These are phyloP conservation scores for Irpex lacteus DNA, from an alignment of 1,284 basidiomycete genomes.

Conservation along the genomic window DNA sequence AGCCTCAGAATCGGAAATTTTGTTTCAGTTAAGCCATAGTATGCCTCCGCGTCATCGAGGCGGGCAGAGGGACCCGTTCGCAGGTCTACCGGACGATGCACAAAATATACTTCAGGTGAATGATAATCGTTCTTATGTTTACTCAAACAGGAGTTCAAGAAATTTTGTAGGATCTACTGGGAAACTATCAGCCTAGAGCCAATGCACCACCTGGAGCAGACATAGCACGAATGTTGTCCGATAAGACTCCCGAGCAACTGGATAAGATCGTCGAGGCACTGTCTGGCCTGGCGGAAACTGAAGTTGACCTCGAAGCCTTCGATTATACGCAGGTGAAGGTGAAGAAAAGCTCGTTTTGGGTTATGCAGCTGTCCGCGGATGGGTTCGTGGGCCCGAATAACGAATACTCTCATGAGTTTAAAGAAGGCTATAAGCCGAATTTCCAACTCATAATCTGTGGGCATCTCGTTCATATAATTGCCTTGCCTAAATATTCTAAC, in stretches of 20 bases:
- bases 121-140: background rate
- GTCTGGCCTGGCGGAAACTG: background rate
- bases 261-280: conserved; percentile 7
- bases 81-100: background rate
- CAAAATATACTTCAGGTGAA: background rate
- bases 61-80: background rate
- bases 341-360: conserved; percentile 29
- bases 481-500: background rate
- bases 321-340: conserved; percentile 27
- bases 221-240: background rate
- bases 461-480: conserved; percentile 13
- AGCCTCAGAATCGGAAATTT: no score
- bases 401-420: conserved; percentile 6
- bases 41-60: background rate
- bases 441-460: conserved; percentile 28
- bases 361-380: conserved; percentile 26
- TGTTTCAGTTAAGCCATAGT: no score
- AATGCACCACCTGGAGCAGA: background rate
- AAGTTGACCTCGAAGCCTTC: conserved; percentile 23
- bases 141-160: background rate
- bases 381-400: conserved; percentile 15
- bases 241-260: conserved; percentile 2
- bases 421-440: conserved; percentile 18
- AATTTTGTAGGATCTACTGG: background rate
- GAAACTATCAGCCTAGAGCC: background rate